Base-by-base conservation (phyloP, 139 green algal genomes). In the Nannochloris sp. region DNA sequence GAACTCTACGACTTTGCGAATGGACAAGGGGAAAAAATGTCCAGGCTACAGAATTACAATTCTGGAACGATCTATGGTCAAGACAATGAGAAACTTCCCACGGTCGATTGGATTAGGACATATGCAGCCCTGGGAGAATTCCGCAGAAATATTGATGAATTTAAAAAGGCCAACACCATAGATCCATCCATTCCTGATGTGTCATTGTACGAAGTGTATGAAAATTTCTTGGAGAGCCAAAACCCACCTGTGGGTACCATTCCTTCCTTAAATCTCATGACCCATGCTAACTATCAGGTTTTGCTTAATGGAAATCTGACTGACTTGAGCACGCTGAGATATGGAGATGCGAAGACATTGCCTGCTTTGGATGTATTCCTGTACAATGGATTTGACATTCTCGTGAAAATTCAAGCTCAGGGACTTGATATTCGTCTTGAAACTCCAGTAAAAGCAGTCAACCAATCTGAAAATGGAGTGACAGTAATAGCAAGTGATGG, bases 391-490 rank as follows among this genome's bases (percentile, higher is more conserved):
- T 84, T 76, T 26, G 50, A 70, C 14, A 3, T 56, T 2, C 10
- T 85, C 0, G n/a, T 11, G 4, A 59, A 36, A 30, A 59, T 30
- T 36, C 57, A 84, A 20, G 50, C 63, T 8, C 23, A 17, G 2
- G 71, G 79, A 1, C 56, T 93, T 36, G 64, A 84, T 28, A 57
- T 93, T 11, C 71, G 72, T 33, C 46, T 67, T 10, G 63, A 57
- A 6, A 69, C 69, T 17, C 36, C 61, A 45, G 75, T 77, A 23
- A 28, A 23, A 0, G 12, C 16, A 3, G 50, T 80, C 20, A 11
- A 29, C 5, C 23, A 28, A 17, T 17, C n/a, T 58, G 26, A 51
- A 2, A 43, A 48, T 4, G 40, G 31, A 17, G 30, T 60, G 25
- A 50, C 40, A 4, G 62, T 78, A 17, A 30, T 20, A 26, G 59